Base-by-base conservation (phyloP, 805 yeast species). In the Metschnikowia hibisci region DNA sequence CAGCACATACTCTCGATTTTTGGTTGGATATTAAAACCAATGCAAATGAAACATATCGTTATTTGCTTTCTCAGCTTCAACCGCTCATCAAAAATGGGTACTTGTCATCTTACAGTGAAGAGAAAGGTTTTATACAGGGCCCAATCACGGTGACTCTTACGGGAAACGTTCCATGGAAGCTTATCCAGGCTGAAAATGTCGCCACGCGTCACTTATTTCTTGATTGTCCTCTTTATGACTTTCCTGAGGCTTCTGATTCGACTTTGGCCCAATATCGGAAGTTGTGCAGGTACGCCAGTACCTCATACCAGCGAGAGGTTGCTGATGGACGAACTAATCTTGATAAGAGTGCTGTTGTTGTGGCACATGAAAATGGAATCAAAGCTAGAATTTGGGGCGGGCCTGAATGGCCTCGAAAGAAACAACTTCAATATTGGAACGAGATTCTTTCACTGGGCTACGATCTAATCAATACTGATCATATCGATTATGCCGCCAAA, bases 301-400 rank as follows among this genome's bases (percentile, higher is more conserved):
- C 70, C 0, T 73, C 81, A 2, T 58, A 77, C 42, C 41, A 50
- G 38, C 55, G 50, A 20, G 46, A 67, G 20, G 35, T 66, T n/a
- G 67, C 67, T 16, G n/a, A 27, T 27, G 30, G 30, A 3, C 23
- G 23, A 8, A 20, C 7, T 20, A 6, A 5, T 8, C 4, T 3
- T 7, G 25, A 9, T 48, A 77, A 18, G 48, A 50, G 16, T 4
- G 50, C 49, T 22, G 58, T 77, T 15, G 61, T 62, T 8, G 39
- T 45, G 12, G 82, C 86, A 2, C 87, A 82, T 51, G 54, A 60
- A 2, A 45, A 63, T 38, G 77, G 78, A 10, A 53, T 83, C 32
- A 69, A 72, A 50, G 76, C 87, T 0, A 66, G 91, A 43, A 65
- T 83, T 25, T 84, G 90, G 90, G 89, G 82, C 14, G 80, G 80